Percentiles rank a stretch among this genome's conserved stretches.
These are phyloP conservation scores for Vigna radiata DNA, from an alignment of 306 rosid genomes.

Conservation along the genomic window DNA sequence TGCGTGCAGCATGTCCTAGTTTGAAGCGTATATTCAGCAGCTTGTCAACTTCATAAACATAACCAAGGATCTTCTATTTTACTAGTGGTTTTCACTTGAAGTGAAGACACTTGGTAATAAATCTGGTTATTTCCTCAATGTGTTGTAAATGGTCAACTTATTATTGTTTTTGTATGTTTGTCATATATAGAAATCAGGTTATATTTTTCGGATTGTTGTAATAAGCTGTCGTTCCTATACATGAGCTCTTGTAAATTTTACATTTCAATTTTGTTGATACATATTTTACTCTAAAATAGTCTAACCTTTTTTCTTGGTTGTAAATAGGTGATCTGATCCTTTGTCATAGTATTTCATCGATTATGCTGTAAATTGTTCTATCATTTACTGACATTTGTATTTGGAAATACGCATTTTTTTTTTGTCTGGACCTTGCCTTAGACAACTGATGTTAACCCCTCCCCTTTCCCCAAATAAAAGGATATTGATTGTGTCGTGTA, in stretches of 20 bases:
- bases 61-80: conserved; percentile 24
- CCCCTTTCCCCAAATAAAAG: not conserved
- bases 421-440: not conserved
- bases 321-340: conserved; percentile 18
- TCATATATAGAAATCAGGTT: conserved; percentile 57
- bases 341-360: conserved; percentile 8
- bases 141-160: conserved; percentile 54
- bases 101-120: conserved; percentile 41
- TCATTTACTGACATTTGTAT: not conserved
- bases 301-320: conserved; percentile 35
- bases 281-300: conserved; percentile 11
- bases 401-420: conserved; percentile 1
- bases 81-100: conserved; percentile 41
- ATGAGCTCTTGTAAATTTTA: conserved; percentile 33
- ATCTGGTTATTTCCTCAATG: conserved; percentile 39
- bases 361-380: conserved; percentile 28
- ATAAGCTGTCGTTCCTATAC: conserved; percentile 43
- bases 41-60: conserved; percentile 58
- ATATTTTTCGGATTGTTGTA: conserved; percentile 46
- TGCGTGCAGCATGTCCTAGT: conserved; percentile 75
- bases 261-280: conserved; percentile 46
- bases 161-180: conserved; percentile 46
- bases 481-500: not conserved
- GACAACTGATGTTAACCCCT: not conserved
- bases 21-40: conserved; percentile 98